phyloP scores from a whole-genome alignment of 345 rosid species.

The Pelargonium nanum region DNA sequence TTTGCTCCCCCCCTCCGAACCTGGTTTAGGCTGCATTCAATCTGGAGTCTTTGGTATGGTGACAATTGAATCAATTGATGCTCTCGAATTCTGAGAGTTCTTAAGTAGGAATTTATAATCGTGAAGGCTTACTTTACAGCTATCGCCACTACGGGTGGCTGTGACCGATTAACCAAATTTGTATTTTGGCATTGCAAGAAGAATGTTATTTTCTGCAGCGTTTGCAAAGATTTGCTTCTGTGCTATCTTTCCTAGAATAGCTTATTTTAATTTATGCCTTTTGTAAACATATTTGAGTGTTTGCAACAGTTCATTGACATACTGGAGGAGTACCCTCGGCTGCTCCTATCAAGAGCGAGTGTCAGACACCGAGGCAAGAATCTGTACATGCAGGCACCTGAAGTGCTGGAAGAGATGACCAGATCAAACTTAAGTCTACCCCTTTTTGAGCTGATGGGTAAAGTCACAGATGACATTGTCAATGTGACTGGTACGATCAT shows the following conservation, averaged over 20 bases:
- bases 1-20: not conserved
- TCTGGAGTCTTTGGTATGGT: too few relatives aligned
- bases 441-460: slow-evolving; percentile 72
- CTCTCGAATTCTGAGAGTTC: too few relatives aligned
- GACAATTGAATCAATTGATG: too few relatives aligned
- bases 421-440: slow-evolving; percentile 51
- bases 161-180: too few relatives aligned
- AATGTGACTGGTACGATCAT: slow-evolving; percentile 45
- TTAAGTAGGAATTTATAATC: too few relatives aligned
- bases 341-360: slow-evolving; percentile 65
- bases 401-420: slow-evolving; percentile 81
- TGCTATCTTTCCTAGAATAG: not conserved
- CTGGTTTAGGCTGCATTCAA: not conserved
- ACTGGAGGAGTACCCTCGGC: slow-evolving; percentile 72
- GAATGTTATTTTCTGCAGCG: not conserved
- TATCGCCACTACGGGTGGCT: too few relatives aligned
- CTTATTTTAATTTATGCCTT: not conserved
- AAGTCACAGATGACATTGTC: slow-evolving; percentile 39
- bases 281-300: not conserved
- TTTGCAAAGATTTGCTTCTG: too few relatives aligned
- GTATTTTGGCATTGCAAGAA: too few relatives aligned
- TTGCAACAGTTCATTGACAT: slow-evolving; percentile 56
- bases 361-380: slow-evolving; percentile 46
- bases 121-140: too few relatives aligned
- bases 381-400: slow-evolving; percentile 94